phyloP scores from a whole-genome alignment of 2,329 filamentous ascomycete genomes.

The Pestalotiopsis fici region DNA sequence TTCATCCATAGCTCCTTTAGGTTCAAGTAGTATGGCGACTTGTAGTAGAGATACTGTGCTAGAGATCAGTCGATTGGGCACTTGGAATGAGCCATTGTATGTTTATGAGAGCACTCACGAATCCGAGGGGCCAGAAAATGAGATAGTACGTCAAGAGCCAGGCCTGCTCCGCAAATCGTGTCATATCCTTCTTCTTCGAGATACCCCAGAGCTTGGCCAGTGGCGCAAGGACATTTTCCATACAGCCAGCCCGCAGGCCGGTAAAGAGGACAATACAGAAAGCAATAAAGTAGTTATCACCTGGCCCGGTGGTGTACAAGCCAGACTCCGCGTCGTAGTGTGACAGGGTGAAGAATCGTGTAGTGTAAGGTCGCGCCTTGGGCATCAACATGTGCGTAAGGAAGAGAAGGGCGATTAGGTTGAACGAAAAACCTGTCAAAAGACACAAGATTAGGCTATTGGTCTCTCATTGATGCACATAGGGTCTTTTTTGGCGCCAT shows the following conservation, averaged over 20 bases:
- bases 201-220: slow-evolving; percentile 74
- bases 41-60: slow-evolving; percentile 73
- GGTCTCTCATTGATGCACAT: not conserved
- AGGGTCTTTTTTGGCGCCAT: not conserved
- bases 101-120: slow-evolving; percentile 58
- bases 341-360: slow-evolving; percentile 84
- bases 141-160: slow-evolving; percentile 87
- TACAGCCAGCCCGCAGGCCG: slow-evolving; percentile 77
- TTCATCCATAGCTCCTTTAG: slow-evolving; percentile 78
- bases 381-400: slow-evolving; percentile 84
- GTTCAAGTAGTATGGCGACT: slow-evolving; percentile 78
- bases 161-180: slow-evolving; percentile 90
- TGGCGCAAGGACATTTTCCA: slow-evolving; percentile 86
- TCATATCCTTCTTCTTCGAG: slow-evolving; percentile 71
- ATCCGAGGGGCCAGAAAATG: slow-evolving; percentile 79
- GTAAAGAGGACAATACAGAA: slow-evolving; percentile 86
- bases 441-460: not conserved
- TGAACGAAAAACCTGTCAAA: slow-evolving; percentile 74
- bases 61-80: slow-evolving; percentile 4
- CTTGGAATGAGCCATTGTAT: not conserved
- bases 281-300: slow-evolving; percentile 77
- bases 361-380: slow-evolving; percentile 74
- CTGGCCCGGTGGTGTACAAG: slow-evolving; percentile 73
- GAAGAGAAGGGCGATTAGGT: slow-evolving; percentile 79
- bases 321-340: slow-evolving; percentile 73